Conservation (phyloP, 257 asterid genomes). For the Plantago major region DNA sequence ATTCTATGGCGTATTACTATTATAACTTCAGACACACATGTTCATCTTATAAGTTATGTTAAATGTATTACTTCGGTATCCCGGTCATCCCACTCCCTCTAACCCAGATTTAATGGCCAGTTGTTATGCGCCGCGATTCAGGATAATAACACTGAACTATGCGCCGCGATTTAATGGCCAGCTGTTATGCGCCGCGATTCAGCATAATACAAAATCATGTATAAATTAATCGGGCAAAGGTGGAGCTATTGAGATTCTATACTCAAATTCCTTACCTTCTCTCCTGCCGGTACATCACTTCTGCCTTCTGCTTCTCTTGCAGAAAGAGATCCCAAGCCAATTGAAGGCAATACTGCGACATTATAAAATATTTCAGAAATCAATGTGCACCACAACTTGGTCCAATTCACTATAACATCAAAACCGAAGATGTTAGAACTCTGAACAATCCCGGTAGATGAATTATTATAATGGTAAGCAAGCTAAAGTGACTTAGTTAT, state of each 20-base stretch:
- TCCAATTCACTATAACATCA: conserved; percentile 8
- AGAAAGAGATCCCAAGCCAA: conserved; percentile 94
- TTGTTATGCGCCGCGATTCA: too few species aligned
- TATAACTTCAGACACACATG: too few species aligned
- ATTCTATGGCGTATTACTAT: too few species aligned
- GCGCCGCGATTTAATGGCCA: too few species aligned
- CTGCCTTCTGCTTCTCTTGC: conserved; percentile 98
- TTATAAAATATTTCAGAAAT: conserved; percentile 13
- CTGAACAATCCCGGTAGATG: conserved; percentile 5
- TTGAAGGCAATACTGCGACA: conserved; percentile 70
- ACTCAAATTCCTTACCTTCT: conserved; percentile 51
- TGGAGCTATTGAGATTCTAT: conserved; percentile 1
- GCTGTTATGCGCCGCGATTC: too few species aligned
- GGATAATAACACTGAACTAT: too few species aligned
- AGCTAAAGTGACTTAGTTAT: conserved; percentile 1
- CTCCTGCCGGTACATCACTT: conserved; percentile 74
- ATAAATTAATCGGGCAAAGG: conserved; percentile 5
- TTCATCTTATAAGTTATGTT: too few species aligned
- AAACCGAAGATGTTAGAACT: conserved; percentile 5
- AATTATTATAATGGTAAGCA: not conserved
- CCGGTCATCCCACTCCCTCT: too few species aligned
- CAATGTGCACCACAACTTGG: too few species aligned
- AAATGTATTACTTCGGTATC: too few species aligned
- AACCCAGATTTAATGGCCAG: too few species aligned
- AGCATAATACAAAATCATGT: not conserved